Conservation (phyloP, 2,329 filamentous ascomycete genomes). For the Aspergillus puulaauensis region DNA sequence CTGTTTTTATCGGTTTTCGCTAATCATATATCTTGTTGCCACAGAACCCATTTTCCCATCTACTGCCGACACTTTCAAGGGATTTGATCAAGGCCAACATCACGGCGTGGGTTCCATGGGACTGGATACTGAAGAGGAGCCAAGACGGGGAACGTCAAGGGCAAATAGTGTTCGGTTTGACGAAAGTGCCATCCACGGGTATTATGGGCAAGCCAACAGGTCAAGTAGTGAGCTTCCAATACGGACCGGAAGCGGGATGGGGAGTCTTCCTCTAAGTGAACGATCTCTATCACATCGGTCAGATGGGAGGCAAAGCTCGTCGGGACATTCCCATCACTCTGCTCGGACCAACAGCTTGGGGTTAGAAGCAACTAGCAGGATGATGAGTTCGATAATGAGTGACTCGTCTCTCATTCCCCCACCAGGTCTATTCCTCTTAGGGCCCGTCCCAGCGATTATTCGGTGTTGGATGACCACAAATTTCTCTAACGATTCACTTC, state of each 20-base stretch:
- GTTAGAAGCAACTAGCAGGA: slow-evolving; percentile 67
- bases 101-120: slow-evolving; percentile 78
- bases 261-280: slow-evolving; percentile 79
- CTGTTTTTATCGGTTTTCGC: not conserved
- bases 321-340: slow-evolving; percentile 77
- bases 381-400: slow-evolving; percentile 61
- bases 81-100: slow-evolving; percentile 80
- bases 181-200: slow-evolving; percentile 88
- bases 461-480: slow-evolving; percentile 91
- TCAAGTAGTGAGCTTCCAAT: slow-evolving; percentile 80
- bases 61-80: slow-evolving; percentile 81
- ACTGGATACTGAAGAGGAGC: slow-evolving; percentile 81
- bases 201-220: slow-evolving; percentile 80
- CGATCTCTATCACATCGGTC: slow-evolving; percentile 92
- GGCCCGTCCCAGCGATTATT: slow-evolving; percentile 88
- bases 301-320: slow-evolving; percentile 89
- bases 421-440: slow-evolving; percentile 79
- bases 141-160: slow-evolving; percentile 81
- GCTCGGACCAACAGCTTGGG: slow-evolving; percentile 84
- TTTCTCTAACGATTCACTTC: slow-evolving; percentile 82
- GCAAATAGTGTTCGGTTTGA: slow-evolving; percentile 98
- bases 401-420: slow-evolving; percentile 75
- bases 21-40: slow-evolving; percentile 2
- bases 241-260: slow-evolving; percentile 76
- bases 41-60: slow-evolving; percentile 77